Percentiles rank a stretch among this genome's conserved stretches.
These are phyloP conservation scores for Castanopsis chinensis DNA, from an alignment of 306 rosid genomes.

Conservation along the genomic window DNA sequence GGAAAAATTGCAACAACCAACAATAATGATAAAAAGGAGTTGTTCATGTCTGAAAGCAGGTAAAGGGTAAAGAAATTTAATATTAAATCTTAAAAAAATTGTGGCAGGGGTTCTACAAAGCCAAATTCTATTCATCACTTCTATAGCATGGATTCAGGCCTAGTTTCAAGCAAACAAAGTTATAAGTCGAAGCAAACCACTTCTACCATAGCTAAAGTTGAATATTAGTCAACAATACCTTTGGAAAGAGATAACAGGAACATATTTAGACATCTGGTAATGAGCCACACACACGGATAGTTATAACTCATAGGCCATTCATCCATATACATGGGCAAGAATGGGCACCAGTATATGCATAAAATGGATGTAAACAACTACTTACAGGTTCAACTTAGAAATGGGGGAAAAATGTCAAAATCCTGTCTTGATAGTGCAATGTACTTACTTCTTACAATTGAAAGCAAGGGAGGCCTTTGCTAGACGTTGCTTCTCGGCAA, in stretches of 20 bases:
- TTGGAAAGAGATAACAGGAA: neutral
- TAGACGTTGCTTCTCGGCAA: slow-evolving; percentile 80
- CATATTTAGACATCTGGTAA: neutral
- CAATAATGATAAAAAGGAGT: neutral
- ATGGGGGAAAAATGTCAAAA: neutral
- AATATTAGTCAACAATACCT: neutral
- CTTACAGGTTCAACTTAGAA: neutral
- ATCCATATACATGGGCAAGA: neutral
- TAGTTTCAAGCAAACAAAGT: neutral
- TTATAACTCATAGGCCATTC: neutral
- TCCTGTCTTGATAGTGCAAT: neutral
- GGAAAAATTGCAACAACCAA: neutral
- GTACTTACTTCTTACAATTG: slow-evolving; percentile 85
- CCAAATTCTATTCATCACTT: neutral
- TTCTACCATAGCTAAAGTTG: neutral
- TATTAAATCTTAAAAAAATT: neutral
- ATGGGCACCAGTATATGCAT: neutral
- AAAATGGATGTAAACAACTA: neutral
- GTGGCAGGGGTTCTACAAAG: neutral
- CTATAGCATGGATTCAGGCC: neutral
- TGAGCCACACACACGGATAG: neutral
- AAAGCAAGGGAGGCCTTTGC: slow-evolving; percentile 87
- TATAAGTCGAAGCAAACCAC: neutral
- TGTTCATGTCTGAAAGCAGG: neutral
- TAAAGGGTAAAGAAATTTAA: neutral